Evolutionary conservation across 306 rosid genomes (phyloP), one percentile per base, ranked within the genome.

Genomic region (Trifolium subterraneum): DNA sequence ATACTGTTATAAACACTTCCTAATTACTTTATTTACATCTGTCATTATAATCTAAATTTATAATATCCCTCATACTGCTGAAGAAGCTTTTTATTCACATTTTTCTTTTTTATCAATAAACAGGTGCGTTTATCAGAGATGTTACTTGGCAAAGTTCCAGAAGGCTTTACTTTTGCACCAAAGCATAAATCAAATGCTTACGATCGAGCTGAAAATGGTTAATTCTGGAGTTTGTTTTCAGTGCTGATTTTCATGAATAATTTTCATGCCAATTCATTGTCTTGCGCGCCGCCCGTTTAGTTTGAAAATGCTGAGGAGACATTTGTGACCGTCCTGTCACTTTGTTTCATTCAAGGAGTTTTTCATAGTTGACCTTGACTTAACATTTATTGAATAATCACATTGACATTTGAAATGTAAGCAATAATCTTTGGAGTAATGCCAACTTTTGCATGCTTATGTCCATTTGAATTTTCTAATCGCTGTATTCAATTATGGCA

Each of bases 121-220:
- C 94, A 91, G 98, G 38, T 93, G 64, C 86, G 92, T 78, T 77
- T 93, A 72, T 91, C 97, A 2, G 98, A 93, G 83, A 85, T 91
- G 88, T 76, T 93, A 79, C 94, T 93, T 1, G 98, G 98, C 50
- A 93, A 93, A 81, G 98, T 93, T 83, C 98, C 96, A 8, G 97
- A 91, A 14, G 96, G 78, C 65, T 81, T 75, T 75, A 52, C 81
- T 54, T 93, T 93, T 78, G 82, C 94, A 4, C 97, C 98, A 2
- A 93, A 93, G 88, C 98, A 93, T 71, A 93, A 91, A 74, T 93
- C 98, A 58, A 93, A 93, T 77, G 86, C 96, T 36, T 89, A 93
- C n/a, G 97, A 93, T 79, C 85, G 86, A 29, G 97, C 96, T 22
- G 97, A 93, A 73, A 93, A 93, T 71, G 97, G 97, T 62, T 93